Evolutionary conservation across 176 grass and related monocot genomes (phyloP).

Genomic region (Phoenix roebelenii): DNA sequence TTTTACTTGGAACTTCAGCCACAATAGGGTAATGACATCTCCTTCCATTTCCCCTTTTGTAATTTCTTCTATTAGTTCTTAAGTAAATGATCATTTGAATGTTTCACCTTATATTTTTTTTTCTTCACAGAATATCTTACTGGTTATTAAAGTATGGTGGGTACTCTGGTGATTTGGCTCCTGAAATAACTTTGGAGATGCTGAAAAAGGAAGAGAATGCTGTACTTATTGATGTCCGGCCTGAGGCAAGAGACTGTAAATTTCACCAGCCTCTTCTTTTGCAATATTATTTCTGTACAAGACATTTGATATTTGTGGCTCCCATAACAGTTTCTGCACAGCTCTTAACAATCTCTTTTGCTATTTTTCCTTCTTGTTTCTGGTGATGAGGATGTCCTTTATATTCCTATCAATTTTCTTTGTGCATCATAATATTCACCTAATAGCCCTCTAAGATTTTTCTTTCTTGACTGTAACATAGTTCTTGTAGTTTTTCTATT

Average conservation of each 20-base stretch:
- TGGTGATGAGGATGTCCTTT: background rate
- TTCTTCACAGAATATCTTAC: slow-evolving; percentile 45
- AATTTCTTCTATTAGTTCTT: slow-evolving; percentile 13
- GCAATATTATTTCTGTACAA: slow-evolving; percentile 22
- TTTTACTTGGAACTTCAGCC: slow-evolving; percentile 64
- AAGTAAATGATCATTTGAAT: background rate
- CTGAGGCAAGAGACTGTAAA: slow-evolving; percentile 99
- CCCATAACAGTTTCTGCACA: no score
- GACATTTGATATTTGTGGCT: slow-evolving; percentile 3
- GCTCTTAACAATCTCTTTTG: no score
- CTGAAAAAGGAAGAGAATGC: slow-evolving; percentile 63
- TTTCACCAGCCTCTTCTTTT: slow-evolving; percentile 73
- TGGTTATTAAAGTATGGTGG: slow-evolving; percentile 67
- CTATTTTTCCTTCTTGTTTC: no score
- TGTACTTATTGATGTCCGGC: slow-evolving; percentile 93
- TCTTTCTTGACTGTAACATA: no score
- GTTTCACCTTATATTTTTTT: slow-evolving; percentile 12
- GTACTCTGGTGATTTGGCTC: slow-evolving; percentile 74
- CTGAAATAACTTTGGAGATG: slow-evolving; percentile 67
- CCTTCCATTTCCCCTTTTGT: background rate
- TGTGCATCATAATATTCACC: no score
- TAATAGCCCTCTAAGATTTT: no score
- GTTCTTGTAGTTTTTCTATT: no score
- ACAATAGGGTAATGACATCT: slow-evolving; percentile 45
- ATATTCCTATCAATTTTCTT: background rate